These are phyloP conservation scores for Pseudogymnoascus sp. DNA, from an alignment of 2,329 filamentous ascomycete genomes.

Conservation along the genomic window DNA sequence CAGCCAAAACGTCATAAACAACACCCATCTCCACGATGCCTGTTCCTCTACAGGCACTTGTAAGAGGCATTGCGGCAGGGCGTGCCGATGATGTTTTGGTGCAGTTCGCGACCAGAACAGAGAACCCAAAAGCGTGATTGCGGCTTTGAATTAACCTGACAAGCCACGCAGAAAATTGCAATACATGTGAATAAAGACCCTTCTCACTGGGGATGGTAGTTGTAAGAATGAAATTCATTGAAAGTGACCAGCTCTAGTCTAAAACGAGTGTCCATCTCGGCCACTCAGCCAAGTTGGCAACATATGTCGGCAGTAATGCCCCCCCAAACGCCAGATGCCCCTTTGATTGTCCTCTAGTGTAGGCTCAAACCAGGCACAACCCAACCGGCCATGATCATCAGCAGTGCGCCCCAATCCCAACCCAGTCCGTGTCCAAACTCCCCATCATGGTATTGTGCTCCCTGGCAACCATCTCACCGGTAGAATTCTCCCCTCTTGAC, in stretches of 20 bases:
- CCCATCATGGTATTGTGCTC: background rate
- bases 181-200: background rate
- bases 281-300: background rate
- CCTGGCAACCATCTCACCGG: constrained; percentile 41
- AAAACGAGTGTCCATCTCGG: background rate
- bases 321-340: background rate
- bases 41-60: background rate
- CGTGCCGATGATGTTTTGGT: background rate
- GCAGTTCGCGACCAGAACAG: background rate
- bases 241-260: background rate
- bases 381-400: background rate
- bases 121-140: background rate
- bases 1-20: background rate
- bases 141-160: background rate
- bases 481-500: constrained; percentile 98
- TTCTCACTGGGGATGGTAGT: background rate
- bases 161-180: background rate
- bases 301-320: background rate
- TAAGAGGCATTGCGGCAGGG: background rate
- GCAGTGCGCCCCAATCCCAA: constrained; percentile 1
- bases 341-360: background rate
- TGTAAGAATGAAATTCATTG: background rate
- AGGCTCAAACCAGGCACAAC: background rate
- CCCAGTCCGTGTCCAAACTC: background rate
- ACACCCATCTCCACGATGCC: background rate